Evolutionary conservation across 2,329 filamentous ascomycete genomes (phyloP), one percentile per base, ranked within the genome.

Genomic region (Scleromitrula shiraiana): DNA sequence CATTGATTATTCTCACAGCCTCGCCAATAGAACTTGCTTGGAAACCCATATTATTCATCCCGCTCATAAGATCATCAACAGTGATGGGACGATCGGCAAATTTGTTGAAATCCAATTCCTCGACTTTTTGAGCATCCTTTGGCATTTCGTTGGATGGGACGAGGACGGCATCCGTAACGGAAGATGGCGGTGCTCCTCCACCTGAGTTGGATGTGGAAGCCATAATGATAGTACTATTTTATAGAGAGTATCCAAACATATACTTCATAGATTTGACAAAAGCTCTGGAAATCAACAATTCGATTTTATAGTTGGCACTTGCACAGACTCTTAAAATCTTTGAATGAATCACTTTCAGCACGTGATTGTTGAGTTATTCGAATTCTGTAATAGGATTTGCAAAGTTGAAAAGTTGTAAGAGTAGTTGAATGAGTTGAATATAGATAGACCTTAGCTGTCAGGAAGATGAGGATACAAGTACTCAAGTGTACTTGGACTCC

Each of bases 51-150:
- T 82, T 75, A 46, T 77, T 77, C 83, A 97, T 93, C 51, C 83
- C 83, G 47, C 81, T 73, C 20, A 93, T 77, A 55, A 98, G 75
- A 64, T 96, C 87, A 27, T 89, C 84, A 44, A 87, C 90, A 0
- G 89, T 94, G 62, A 96, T 84, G 53, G 83, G 78, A 48, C 77
- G 76, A 30, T 80, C 76, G 50, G 80, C 82, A 67, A 89, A 79
- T 44, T 84, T 75, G 70, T 96, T 85, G 70, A 97, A 98, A 64
- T 98, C 91, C 53, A 97, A 78, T 60, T 95, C 93, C 64, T 85
- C 79, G 29, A 98, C 91, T 64, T 87, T 78, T 56, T 83, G 80
- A n/a, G 87, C 79, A 39, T 77, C 83, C 46, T 82, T 76, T 14
- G 91, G 87, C 64, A 95, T 82, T 46, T 87, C 85, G 49, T 85